phyloP scores from a whole-genome alignment of 78 protist species.

The Guillardia theta region DNA sequence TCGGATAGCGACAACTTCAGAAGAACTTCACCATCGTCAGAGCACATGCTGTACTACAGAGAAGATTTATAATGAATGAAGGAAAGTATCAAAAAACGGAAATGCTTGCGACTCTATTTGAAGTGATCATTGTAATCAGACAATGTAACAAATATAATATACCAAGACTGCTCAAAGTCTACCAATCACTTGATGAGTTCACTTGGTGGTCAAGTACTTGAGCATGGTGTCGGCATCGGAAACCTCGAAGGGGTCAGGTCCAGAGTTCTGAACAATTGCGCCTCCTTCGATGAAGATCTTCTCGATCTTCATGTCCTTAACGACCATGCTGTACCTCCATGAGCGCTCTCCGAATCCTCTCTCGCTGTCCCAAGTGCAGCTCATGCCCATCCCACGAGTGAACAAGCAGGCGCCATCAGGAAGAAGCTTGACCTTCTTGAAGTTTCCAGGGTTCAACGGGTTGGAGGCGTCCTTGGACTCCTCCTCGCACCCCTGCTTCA shows the following conservation, averaged over 20 bases:
- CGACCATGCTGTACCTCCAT: constrained; percentile 10
- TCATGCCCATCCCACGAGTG: constrained; percentile 41
- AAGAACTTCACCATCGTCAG: no score
- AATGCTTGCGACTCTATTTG: no score
- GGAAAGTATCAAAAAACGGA: no score
- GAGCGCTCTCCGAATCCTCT: constrained; percentile 51
- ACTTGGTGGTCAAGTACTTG: background rate
- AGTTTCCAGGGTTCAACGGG: constrained; percentile 43
- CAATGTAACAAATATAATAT: no score
- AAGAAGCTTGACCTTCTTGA: constrained; percentile 17
- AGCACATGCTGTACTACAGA: no score
- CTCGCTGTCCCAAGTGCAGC: constrained; percentile 1
- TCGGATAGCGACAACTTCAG: no score
- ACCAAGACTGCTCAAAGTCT: no score
- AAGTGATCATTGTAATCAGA: no score
- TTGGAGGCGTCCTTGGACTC: background rate
- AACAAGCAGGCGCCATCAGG: constrained; percentile 43
- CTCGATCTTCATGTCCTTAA: constrained; percentile 24
- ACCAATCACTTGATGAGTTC: no score
- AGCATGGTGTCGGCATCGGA: constrained; percentile 42
- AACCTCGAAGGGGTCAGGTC: constrained; percentile 50
- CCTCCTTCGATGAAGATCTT: constrained; percentile 41
- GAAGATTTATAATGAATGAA: no score
- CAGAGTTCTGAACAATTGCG: background rate
- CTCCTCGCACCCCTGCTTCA: constrained; percentile 24